Conservation (phyloP, 768 basidiomycete species). For the Coprinopsis marcescibilis region DNA sequence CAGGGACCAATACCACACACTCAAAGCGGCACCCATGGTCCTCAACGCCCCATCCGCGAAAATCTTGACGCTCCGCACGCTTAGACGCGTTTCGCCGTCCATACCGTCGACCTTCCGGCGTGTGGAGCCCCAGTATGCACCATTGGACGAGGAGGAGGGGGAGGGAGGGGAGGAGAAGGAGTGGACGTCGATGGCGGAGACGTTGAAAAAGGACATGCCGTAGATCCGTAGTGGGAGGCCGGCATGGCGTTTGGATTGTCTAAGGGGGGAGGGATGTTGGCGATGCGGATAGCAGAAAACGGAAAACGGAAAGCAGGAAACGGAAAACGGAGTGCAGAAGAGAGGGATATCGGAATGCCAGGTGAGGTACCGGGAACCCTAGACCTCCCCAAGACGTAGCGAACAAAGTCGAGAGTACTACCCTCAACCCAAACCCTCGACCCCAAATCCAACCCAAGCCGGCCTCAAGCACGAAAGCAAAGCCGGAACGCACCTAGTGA, state of each 20-base stretch:
- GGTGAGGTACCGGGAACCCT: too few species aligned
- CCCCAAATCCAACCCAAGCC: too few species aligned
- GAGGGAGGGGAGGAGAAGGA: too few species aligned
- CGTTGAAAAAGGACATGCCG: slow-evolving; percentile 53
- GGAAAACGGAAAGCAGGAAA: not conserved
- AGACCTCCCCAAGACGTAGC: too few species aligned
- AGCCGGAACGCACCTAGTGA: slow-evolving; percentile 44
- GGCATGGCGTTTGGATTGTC: too few species aligned
- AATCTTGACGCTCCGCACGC: slow-evolving; percentile 67
- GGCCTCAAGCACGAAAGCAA: not conserved
- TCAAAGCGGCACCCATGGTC: slow-evolving; percentile 86
- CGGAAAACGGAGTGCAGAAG: too few species aligned
- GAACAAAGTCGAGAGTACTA: too few species aligned
- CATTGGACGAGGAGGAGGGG: too few species aligned
- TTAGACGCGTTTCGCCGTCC: too few species aligned
- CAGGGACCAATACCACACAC: too few species aligned
- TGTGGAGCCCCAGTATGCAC: slow-evolving; percentile 56
- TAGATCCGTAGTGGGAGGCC: slow-evolving; percentile 47
- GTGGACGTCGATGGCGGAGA: slow-evolving; percentile 23
- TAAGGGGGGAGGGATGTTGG: not conserved
- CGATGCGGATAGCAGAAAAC: slow-evolving; percentile 1
- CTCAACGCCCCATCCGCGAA: slow-evolving; percentile 72
- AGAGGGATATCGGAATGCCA: too few species aligned
- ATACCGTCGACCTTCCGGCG: not conserved
- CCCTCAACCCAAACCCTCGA: too few species aligned